Percentiles rank a stretch among this genome's conserved stretches.
Conservation (phyloP, 106 monocot species). For the Dioscorea alata region DNA sequence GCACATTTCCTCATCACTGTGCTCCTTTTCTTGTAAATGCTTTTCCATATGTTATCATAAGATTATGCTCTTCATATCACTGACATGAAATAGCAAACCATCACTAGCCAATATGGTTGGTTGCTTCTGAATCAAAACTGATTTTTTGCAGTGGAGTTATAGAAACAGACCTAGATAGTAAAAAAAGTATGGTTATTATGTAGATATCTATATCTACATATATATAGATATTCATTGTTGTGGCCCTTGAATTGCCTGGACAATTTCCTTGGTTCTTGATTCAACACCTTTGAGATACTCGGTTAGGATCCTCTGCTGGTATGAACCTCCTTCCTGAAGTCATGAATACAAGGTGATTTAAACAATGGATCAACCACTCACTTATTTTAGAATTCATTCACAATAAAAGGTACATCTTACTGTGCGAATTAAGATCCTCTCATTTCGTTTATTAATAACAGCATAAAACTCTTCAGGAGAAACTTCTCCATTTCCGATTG, state of each 20-base stretch:
- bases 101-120: too few relatives aligned
- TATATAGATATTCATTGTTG: constrained; percentile 18
- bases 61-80: too few relatives aligned
- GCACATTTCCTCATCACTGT: too few relatives aligned
- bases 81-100: too few relatives aligned
- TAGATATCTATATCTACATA: too few relatives aligned
- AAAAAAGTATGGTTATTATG: too few relatives aligned
- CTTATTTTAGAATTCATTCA: neutral
- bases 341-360: neutral
- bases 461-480: constrained; percentile 71
- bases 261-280: constrained; percentile 53
- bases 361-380: neutral
- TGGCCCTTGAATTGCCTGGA: constrained; percentile 53
- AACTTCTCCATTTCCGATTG: constrained; percentile 74
- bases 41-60: too few relatives aligned
- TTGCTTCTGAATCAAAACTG: too few relatives aligned
- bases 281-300: constrained; percentile 87
- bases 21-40: too few relatives aligned
- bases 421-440: constrained; percentile 80
- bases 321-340: constrained; percentile 91
- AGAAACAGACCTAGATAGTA: too few relatives aligned
- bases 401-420: constrained; percentile 19
- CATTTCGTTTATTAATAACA: constrained; percentile 79
- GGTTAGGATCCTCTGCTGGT: constrained; percentile 74
- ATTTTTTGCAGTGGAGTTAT: too few relatives aligned